Conservation (phyloP, 2,329 filamentous ascomycete species). For the Aspergillus phoenicis region DNA sequence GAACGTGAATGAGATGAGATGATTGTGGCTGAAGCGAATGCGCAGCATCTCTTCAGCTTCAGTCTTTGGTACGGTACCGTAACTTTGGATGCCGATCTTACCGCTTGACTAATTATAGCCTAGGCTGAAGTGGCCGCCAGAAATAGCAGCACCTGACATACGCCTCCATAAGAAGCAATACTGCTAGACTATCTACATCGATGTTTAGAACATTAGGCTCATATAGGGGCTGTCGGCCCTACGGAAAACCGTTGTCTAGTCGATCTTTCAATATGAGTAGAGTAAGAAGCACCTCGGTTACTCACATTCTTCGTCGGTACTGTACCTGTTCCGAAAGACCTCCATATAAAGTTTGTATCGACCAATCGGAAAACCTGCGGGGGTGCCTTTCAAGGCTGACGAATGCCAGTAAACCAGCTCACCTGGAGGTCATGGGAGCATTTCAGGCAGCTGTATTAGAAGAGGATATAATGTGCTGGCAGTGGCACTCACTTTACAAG, state of each 20-base stretch:
- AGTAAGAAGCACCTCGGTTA: neutral
- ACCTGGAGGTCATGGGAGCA: neutral
- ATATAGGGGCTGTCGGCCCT: neutral
- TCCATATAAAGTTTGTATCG: neutral
- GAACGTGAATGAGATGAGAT: neutral
- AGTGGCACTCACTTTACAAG: too few species aligned
- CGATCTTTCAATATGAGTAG: neutral
- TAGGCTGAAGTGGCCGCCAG: neutral
- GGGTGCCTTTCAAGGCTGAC: neutral
- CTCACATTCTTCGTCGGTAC: neutral
- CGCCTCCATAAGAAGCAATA: neutral
- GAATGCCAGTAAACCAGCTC: neutral
- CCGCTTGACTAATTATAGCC: neutral
- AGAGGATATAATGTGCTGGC: neutral
- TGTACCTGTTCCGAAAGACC: neutral
- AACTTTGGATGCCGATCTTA: neutral
- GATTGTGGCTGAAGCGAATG: neutral
- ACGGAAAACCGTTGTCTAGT: neutral
- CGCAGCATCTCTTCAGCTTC: neutral
- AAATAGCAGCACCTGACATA: neutral
- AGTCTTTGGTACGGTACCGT: conserved; percentile 1
- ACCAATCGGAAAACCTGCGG: neutral
- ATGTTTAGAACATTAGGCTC: neutral
- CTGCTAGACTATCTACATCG: neutral
- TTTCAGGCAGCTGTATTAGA: neutral